A percentile compares a stretch with the other conserved stretches of the same genome.
Evolutionary conservation across 129 eudicot species (phyloP).

Genomic region (Gnaphalium uliginosum): DNA sequence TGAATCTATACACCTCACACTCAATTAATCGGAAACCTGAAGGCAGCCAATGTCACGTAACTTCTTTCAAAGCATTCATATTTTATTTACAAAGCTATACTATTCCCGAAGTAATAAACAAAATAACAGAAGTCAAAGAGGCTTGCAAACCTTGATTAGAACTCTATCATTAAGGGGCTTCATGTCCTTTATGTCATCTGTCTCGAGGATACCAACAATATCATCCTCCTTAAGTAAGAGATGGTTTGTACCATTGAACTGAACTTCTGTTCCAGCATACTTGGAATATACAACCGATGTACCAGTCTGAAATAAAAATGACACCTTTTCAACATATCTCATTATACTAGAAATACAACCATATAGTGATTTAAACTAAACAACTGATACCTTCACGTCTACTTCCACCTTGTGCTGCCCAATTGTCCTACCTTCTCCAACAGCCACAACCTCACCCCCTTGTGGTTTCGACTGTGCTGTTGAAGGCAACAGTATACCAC

Average conservation of each 20-base stretch:
- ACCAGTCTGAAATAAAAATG: constrained; percentile 50
- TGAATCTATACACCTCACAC: no score
- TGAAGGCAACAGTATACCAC: constrained; percentile 80
- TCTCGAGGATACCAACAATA: constrained; percentile 83
- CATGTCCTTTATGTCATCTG: constrained; percentile 82
- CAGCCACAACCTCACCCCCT: constrained; percentile 86
- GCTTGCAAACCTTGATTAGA: constrained; percentile 62
- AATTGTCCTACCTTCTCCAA: constrained; percentile 81
- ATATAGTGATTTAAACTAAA: neutral
- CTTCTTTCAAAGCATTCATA: no score
- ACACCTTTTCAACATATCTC: neutral
- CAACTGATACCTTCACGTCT: constrained; percentile 53
- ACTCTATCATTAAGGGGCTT: constrained; percentile 90
- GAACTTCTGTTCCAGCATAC: constrained; percentile 89
- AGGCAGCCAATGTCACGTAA: neutral
- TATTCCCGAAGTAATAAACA: neutral
- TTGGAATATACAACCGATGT: constrained; percentile 77
- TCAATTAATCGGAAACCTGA: no score
- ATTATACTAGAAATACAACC: no score
- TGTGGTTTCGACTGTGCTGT: constrained; percentile 77
- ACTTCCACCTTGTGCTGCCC: constrained; percentile 70
- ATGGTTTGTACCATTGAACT: constrained; percentile 72
- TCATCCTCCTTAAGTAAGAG: constrained; percentile 85
- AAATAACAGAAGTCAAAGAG: neutral
- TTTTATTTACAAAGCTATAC: neutral